Percentiles rank a stretch among this genome's conserved stretches.
Conservation (phyloP, 805 yeast genomes). For the Tetrapisispora phaffii region DNA sequence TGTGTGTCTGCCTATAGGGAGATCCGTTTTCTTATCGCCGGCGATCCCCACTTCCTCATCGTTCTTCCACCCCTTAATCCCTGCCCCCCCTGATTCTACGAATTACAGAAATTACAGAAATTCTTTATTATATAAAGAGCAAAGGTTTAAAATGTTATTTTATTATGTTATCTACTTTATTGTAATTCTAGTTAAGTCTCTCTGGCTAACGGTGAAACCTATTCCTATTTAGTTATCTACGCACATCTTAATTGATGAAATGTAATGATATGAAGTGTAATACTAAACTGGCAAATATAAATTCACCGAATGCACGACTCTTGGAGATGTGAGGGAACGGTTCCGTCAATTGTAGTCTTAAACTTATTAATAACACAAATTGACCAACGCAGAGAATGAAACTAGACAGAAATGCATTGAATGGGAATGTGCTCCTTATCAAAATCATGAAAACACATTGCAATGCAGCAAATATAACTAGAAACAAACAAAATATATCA, state of each 20-base stretch:
- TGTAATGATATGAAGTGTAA: slow-evolving; percentile 85
- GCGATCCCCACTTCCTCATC: too few relatives aligned
- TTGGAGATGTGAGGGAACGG: slow-evolving; percentile 38
- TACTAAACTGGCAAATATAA: slow-evolving; percentile 72
- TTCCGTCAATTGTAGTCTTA: slow-evolving; percentile 61
- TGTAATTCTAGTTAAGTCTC: too few relatives aligned
- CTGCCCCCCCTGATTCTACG: too few relatives aligned
- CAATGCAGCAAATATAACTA: slow-evolving; percentile 62
- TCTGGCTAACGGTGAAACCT: too few relatives aligned
- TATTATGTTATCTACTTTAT: too few relatives aligned
- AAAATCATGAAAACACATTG: slow-evolving; percentile 72
- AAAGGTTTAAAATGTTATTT: too few relatives aligned
- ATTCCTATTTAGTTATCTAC: slow-evolving; percentile 3
- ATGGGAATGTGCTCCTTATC: slow-evolving; percentile 80
- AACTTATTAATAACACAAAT: slow-evolving; percentile 75
- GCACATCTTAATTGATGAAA: slow-evolving; percentile 57
- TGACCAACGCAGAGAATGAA: slow-evolving; percentile 90
- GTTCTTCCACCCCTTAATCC: too few relatives aligned
- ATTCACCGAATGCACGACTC: slow-evolving; percentile 77
- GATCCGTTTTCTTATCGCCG: too few relatives aligned
- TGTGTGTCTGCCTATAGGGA: too few relatives aligned
- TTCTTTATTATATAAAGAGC: too few relatives aligned
- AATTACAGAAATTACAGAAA: too few relatives aligned
- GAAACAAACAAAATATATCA: slow-evolving; percentile 65
- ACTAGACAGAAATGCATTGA: slow-evolving; percentile 93